Percentiles rank a stretch among this genome's conserved stretches.
Evolutionary conservation across 2,329 filamentous ascomycete species (phyloP).

Genomic region (Colletotrichum euphorbiae): DNA sequence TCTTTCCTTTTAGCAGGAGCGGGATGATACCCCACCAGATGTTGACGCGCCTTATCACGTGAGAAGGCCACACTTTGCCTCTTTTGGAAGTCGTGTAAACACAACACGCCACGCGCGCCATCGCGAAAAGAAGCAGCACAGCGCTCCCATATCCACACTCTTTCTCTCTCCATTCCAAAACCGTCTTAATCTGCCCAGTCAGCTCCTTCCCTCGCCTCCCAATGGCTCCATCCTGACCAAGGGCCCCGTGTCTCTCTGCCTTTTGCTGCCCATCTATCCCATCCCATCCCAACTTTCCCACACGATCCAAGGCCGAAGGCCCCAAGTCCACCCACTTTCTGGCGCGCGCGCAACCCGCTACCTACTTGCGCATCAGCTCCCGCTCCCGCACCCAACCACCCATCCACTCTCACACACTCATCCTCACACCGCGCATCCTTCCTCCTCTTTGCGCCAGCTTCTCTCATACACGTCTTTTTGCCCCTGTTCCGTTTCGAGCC

Average conservation of each 20-base stretch:
- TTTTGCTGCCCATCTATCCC: slow-evolving; percentile 18
- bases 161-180: slow-evolving; percentile 25
- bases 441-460: slow-evolving; percentile 24
- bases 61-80: slow-evolving; percentile 10
- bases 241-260: slow-evolving; percentile 25
- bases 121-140: slow-evolving; percentile 31
- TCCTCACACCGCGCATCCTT: slow-evolving; percentile 30
- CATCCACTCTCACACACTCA: slow-evolving; percentile 29
- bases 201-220: slow-evolving; percentile 13
- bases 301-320: background rate
- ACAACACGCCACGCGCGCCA: slow-evolving; percentile 39
- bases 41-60: slow-evolving; percentile 38
- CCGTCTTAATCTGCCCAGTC: slow-evolving; percentile 11
- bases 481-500: slow-evolving; percentile 12
- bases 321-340: slow-evolving; percentile 23
- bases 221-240: slow-evolving; percentile 30
- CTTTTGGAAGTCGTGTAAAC: slow-evolving; percentile 39
- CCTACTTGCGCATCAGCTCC: slow-evolving; percentile 33
- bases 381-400: slow-evolving; percentile 33
- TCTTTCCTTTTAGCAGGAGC: slow-evolving; percentile 20
- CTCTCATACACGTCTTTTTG: slow-evolving; percentile 1
- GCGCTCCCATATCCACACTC: slow-evolving; percentile 21
- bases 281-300: slow-evolving; percentile 18
- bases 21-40: background rate
- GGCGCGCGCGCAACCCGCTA: slow-evolving; percentile 18